These are phyloP conservation scores for Metarhizium robertsii DNA, from an alignment of 2,329 filamentous ascomycete genomes.

Conservation along the genomic window DNA sequence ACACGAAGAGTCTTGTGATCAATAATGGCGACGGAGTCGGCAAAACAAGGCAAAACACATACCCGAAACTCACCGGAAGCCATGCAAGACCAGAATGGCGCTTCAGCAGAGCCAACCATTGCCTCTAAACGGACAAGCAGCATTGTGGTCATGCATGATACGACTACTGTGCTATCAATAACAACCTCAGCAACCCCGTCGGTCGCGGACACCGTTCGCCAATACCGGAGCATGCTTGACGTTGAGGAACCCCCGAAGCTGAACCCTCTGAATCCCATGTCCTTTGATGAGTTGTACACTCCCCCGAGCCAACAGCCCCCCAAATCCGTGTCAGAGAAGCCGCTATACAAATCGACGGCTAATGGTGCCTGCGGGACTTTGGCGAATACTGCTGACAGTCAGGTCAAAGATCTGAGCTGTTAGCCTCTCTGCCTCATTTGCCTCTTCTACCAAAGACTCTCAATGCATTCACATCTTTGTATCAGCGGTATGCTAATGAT, in stretches of 20 bases:
- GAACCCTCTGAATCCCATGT: constrained; percentile 31
- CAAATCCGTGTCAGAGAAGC: constrained; percentile 1
- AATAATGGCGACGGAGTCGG: constrained; percentile 32
- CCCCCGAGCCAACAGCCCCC: constrained; percentile 14
- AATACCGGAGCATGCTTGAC: constrained; percentile 45
- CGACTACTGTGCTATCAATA: constrained; percentile 1
- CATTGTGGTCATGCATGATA: constrained; percentile 13
- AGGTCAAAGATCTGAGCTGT: constrained; percentile 19
- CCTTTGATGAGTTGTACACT: constrained; percentile 37
- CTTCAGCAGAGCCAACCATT: not conserved
- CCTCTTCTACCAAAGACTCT: not conserved
- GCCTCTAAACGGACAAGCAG: constrained; percentile 25
- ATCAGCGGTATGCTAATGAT: constrained; percentile 5
- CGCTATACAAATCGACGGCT: not conserved
- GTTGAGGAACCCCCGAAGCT: constrained; percentile 39
- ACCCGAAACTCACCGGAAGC: constrained; percentile 39
- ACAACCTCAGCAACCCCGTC: constrained; percentile 6
- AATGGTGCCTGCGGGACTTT: not conserved
- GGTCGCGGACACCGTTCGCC: constrained; percentile 14
- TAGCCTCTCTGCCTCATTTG: constrained; percentile 18
- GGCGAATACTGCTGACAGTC: not conserved
- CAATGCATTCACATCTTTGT: constrained; percentile 12
- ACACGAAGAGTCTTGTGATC: not conserved
- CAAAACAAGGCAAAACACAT: constrained; percentile 33
- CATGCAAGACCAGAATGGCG: constrained; percentile 3